phyloP scores from a whole-genome alignment of 1,139 yeast genomes.

The Lizanozyma gosingica region DNA sequence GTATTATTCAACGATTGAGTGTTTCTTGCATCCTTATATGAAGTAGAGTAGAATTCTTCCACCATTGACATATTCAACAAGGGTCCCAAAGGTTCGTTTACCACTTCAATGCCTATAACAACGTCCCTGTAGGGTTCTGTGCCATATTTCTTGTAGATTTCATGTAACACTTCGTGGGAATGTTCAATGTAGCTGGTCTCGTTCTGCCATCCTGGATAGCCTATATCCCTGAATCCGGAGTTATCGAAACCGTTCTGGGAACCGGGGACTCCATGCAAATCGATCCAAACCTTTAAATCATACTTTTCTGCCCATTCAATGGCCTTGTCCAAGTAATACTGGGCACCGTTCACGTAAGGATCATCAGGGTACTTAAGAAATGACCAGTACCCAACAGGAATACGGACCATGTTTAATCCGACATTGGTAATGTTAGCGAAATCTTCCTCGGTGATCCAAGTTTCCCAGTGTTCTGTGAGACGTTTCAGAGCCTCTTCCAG shows the following conservation, averaged over 20 bases:
- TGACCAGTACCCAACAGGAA: slow-evolving; percentile 68
- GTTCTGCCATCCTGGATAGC: slow-evolving; percentile 43
- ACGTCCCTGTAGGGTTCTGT: slow-evolving; percentile 34
- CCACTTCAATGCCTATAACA: slow-evolving; percentile 52
- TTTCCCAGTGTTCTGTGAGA: slow-evolving; percentile 43
- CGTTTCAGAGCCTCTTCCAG: slow-evolving; percentile 29
- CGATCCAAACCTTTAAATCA: slow-evolving; percentile 51
- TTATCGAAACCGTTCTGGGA: slow-evolving; percentile 69
- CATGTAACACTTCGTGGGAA: slow-evolving; percentile 34
- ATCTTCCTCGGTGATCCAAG: slow-evolving; percentile 48
- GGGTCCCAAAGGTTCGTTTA: slow-evolving; percentile 56
- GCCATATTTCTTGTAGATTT: slow-evolving; percentile 39
- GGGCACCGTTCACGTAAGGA: slow-evolving; percentile 54
- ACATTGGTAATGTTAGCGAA: slow-evolving; percentile 34
- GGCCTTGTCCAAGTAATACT: slow-evolving; percentile 43
- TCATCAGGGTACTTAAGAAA: slow-evolving; percentile 39
- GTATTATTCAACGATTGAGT: slow-evolving; percentile 30
- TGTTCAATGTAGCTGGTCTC: slow-evolving; percentile 30
- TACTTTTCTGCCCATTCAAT: slow-evolving; percentile 44
- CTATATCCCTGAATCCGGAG: slow-evolving; percentile 45
- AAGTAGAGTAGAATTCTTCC: slow-evolving; percentile 30
- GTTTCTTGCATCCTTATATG: slow-evolving; percentile 29
- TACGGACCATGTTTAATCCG: slow-evolving; percentile 54
- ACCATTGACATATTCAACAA: slow-evolving; percentile 28
- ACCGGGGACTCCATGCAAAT: slow-evolving; percentile 60